These are phyloP conservation scores for Lodderomyces theae DNA, from an alignment of 1,139 yeast species.

Conservation along the genomic window DNA sequence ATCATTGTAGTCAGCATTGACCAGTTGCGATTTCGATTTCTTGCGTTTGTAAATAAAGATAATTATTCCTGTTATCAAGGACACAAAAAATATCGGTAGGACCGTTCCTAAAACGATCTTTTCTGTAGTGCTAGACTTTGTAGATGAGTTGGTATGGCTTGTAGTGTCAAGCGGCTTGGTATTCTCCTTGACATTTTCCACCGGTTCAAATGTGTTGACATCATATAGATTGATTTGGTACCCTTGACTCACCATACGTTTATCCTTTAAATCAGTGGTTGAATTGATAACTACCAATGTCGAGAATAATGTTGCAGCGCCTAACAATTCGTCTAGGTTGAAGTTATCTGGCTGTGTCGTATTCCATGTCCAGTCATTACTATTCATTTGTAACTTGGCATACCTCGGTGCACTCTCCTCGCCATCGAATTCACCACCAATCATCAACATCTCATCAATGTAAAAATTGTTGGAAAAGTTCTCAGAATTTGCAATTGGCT, in stretches of 20 bases:
- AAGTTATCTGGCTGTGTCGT: slow-evolving; percentile 13
- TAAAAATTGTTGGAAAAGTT: slow-evolving; percentile 20
- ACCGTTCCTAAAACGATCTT: slow-evolving; percentile 33
- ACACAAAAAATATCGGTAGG: slow-evolving; percentile 28
- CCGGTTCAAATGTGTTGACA: slow-evolving; percentile 21
- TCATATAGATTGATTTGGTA: slow-evolving; percentile 30
- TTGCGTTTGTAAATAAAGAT: slow-evolving; percentile 22
- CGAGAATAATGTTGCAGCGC: slow-evolving; percentile 45
- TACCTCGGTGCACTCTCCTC: slow-evolving; percentile 21
- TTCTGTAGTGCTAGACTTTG: slow-evolving; percentile 20
- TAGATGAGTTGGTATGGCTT: slow-evolving; percentile 2
- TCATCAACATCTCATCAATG: slow-evolving; percentile 28
- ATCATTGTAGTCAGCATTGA: slow-evolving; percentile 22
- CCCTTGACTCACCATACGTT: slow-evolving; percentile 11
- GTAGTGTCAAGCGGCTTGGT: slow-evolving; percentile 4
- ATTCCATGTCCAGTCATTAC: slow-evolving; percentile 37
- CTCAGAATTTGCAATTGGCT: slow-evolving; percentile 20
- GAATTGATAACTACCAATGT: slow-evolving; percentile 37
- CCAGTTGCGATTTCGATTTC: slow-evolving; percentile 7
- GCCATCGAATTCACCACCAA: slow-evolving; percentile 31
- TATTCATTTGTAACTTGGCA: slow-evolving; percentile 23
- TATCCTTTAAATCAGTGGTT: slow-evolving; percentile 16
- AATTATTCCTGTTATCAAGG: slow-evolving; percentile 17
- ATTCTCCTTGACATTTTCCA: slow-evolving; percentile 18
- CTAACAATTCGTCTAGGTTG: slow-evolving; percentile 23